A percentile compares a stretch with the other conserved stretches of the same genome.
Evolutionary conservation across 2,329 filamentous ascomycete species (phyloP).

Genomic region (Helotiales sp.): DNA sequence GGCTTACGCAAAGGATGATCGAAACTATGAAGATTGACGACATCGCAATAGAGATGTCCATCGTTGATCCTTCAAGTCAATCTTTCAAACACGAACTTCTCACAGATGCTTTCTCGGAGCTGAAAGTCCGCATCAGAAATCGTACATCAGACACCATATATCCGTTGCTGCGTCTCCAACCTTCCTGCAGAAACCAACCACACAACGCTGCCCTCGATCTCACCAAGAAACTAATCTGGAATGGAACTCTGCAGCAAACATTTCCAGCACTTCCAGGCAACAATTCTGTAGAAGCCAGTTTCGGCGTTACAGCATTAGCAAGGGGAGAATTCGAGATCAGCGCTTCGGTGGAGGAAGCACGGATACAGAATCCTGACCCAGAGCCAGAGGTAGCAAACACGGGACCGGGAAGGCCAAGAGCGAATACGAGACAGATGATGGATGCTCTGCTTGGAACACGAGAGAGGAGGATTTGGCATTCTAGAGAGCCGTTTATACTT

Average conservation of each 20-base stretch:
- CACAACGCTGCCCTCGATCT: constrained; percentile 73
- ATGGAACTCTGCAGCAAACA: constrained; percentile 76
- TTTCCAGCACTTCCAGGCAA: constrained; percentile 63
- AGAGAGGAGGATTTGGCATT: constrained; percentile 66
- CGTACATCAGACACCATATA: constrained; percentile 66
- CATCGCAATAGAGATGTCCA: constrained; percentile 63
- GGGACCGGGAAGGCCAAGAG: constrained; percentile 41
- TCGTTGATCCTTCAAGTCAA: constrained; percentile 38
- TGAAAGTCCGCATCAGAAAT: constrained; percentile 74
- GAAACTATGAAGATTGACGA: constrained; percentile 82
- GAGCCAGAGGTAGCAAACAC: constrained; percentile 31
- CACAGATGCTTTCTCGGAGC: constrained; percentile 65
- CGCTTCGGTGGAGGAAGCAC: constrained; percentile 79
- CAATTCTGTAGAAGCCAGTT: constrained; percentile 56
- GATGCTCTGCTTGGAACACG: constrained; percentile 58
- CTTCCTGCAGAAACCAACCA: constrained; percentile 68
- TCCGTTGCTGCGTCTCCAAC: constrained; percentile 74
- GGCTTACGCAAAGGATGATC: constrained; percentile 76
- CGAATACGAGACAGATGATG: constrained; percentile 57
- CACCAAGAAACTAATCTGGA: constrained; percentile 80
- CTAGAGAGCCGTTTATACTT: constrained; percentile 56
- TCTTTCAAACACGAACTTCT: constrained; percentile 32
- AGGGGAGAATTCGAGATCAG: constrained; percentile 81
- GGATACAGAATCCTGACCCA: constrained; percentile 39
- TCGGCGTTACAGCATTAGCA: constrained; percentile 75